Base-by-base conservation (phyloP, 805 yeast species). In the Danielozyma ontarioensis region DNA sequence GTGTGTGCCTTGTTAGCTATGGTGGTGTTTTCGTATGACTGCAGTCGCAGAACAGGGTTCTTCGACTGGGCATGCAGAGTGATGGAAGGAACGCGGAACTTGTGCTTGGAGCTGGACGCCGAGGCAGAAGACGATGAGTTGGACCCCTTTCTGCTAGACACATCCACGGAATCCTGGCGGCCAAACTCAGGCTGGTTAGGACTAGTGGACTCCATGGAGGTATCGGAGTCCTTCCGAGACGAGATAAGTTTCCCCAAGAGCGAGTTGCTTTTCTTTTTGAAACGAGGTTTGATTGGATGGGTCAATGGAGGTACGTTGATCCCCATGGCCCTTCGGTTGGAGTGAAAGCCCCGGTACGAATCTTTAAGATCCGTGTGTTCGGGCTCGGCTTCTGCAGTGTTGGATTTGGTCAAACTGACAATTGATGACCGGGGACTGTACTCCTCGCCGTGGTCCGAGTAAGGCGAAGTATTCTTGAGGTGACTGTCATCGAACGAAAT, bases 211-310 rank as follows among this genome's bases (percentile, higher is more conserved):
- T 31, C 33, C 27, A 17, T 8, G 13, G 40, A 29, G 15, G 42
- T 8, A 22, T 55, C 57, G 25, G 55, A 42, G 30, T 61, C 65
- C 36, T 62, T 55, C 16, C 67, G 43, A 35, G 41, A 54, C 3
- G 59, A 46, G 2, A 66, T 65, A 24, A 66, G 48, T 35, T 65
- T 66, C 4, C 69, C 69, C 17, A 66, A 46, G 28, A 68, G 42
- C 1, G 64, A 53, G 23, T 55, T 44, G 26, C 64, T 55, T 42
- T 62, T 57, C 42, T 63, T 67, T 37, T 55, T 57, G 46, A 63
- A 61, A 28, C 61, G 57, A 0, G 76, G 76, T 39, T 70, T 71
- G 18, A 72, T 65, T 1, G 77, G 77, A n/a, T 64, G 71, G 15
- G 55, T 42, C 28, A 70, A 57, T 3, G 78, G 77, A 1, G 78